Base-by-base conservation (phyloP, 306 rosid species). In the Ochetophila trinervis region DNA sequence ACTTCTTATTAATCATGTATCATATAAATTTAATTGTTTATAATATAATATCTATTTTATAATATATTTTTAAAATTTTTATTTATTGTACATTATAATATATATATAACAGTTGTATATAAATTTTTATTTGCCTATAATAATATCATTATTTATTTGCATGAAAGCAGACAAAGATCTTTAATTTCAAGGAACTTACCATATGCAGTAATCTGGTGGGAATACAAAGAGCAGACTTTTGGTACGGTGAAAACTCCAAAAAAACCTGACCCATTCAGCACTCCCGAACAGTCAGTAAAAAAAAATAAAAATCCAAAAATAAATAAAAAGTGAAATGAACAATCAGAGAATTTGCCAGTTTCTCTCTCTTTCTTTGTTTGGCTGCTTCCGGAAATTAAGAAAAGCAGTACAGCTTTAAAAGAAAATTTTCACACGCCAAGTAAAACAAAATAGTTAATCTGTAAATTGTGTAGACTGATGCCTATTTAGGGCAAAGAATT, bases 211-310 rank as follows among this genome's bases (percentile, higher is more conserved):
- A 91, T 71, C 69, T 83, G 96, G 53, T 88, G 65, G 35, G 95
- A 88, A 63, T 88, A 88, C 10, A 80, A 81, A 4, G 90, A 83
- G 68, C 87, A 87, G 70, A 89, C 48, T 73, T 85, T 91, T 67
- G 98, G 98, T 40, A 91, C 72, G 5, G 88, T 91, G 50, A 91
- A 91, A 21, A 87, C 88, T 53, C 89, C 98, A 57, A 88, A 74
- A 82, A 91, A 91, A 53, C 98, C 98, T 91, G 95, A 30, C 57
- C 51, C 67, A 73, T 37, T 61, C 34, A 70, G 65, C 72, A 72
- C 62, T 74, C 57, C 66, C 58, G 68, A 47, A 61, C 35, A 23
- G 83, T 85, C 79, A 81, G 84, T 72, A 19, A 20, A n/a, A n/a
- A n/a, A n/a, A n/a, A n/a, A n/a, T n/a, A n/a, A n/a, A n/a, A n/a